Evolutionary conservation across 1,139 yeast genomes (phyloP), one percentile per base, ranked within the genome.

Genomic region (Sugiyamaella grinbergsii): DNA sequence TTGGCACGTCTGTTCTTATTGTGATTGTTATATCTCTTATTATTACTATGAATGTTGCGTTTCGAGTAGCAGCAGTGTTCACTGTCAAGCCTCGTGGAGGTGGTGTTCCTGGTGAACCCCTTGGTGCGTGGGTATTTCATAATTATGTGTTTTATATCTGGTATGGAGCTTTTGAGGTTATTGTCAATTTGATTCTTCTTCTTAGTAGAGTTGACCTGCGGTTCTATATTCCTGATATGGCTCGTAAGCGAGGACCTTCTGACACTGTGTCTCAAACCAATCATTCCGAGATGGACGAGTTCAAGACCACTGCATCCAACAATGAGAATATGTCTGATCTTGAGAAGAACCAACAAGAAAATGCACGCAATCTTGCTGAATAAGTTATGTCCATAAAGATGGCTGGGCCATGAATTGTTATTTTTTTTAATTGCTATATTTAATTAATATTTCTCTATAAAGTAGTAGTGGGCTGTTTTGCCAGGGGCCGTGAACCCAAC

Each of bases 191-290:
- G 5, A 52, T 82, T 41, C 82, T 81, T 66, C 66, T 85, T 41
- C 66, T 81, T 24, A 81, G 82, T 38, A 74, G 94, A 63, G 79
- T 83, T 46, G 94, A 85, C 65, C 74, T 85, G 60, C 75, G 94
- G 63, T 85, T 85, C 70, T 85, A 85, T 74, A 81, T 88, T 66
- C 93, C 93, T 20, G 93, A 84, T 45, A 51, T 50, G 54, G 56
- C 57, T 40, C 43, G 45, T 20, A 37, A 37, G 33, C 47, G 52
- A 31, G 49, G 52, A 23, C 28, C 53, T 19, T 28, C 24, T 24
- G 53, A 50, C 20, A 28, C 51, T 19, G n/a, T 31, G 15, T 22
- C 31, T 13, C 15, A 20, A 36, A 13, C 36, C 13, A 10, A 24
- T 5, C 8, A 24, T 6, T 24, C 10, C 5, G 28, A 24, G 28